Percentiles rank a stretch among this genome's conserved stretches.
Evolutionary conservation across 169 alveolate genomes (phyloP).

Genomic region (Eimeria brunetti): DNA sequence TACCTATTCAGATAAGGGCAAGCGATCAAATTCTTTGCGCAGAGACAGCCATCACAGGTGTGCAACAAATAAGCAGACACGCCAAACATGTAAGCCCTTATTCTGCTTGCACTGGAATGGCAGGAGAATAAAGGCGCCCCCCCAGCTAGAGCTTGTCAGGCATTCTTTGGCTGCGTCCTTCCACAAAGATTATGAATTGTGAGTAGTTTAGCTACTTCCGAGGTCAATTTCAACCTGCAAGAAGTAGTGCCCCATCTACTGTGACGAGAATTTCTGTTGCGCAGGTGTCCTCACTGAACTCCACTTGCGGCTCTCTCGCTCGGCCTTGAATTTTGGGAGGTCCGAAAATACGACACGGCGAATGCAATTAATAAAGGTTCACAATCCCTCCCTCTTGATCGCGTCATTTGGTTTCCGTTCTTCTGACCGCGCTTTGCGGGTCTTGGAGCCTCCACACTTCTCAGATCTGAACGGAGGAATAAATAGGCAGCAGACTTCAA

Average conservation of each 20-base stretch:
- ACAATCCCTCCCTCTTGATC: slow-evolving; percentile 65
- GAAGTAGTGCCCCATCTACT: neutral
- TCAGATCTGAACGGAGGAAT: slow-evolving; percentile 9
- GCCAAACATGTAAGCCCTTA: neutral
- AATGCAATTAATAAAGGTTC: slow-evolving; percentile 6
- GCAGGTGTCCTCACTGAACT: slow-evolving; percentile 75
- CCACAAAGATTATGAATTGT: neutral
- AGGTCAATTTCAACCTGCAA: neutral
- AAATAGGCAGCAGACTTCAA: neutral
- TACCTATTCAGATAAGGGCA: slow-evolving; percentile 68
- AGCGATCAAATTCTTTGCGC: slow-evolving; percentile 74
- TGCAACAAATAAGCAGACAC: slow-evolving; percentile 10
- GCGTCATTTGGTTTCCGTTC: slow-evolving; percentile 65
- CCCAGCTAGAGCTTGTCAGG: neutral
- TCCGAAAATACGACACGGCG: slow-evolving; percentile 44
- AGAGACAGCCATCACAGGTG: slow-evolving; percentile 78
- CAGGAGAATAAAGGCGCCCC: neutral
- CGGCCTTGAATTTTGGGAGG: slow-evolving; percentile 58
- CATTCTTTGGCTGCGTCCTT: neutral
- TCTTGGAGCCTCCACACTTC: slow-evolving; percentile 55
- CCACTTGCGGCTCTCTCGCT: slow-evolving; percentile 52
- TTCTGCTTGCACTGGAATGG: neutral
- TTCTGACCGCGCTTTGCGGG: slow-evolving; percentile 62
- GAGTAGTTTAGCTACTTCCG: neutral
- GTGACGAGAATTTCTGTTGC: neutral